Evolutionary conservation across 2,329 filamentous ascomycete species (phyloP), one percentile per base, ranked within the genome.

Genomic region (Periconia digitata): DNA sequence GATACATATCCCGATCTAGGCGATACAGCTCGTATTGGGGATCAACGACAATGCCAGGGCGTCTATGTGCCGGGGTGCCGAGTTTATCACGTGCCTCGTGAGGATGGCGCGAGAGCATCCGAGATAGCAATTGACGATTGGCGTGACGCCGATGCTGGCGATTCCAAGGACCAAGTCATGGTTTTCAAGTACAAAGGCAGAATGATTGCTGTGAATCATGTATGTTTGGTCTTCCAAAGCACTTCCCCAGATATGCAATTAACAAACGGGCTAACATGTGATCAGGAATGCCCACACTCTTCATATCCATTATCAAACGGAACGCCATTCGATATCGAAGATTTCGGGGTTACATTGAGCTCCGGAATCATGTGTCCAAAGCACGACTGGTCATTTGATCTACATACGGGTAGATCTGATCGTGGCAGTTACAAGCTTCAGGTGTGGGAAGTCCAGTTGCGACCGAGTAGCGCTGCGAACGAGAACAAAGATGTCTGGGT

Each of bases 341-440:
- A 89, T 51, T 89, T 88, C 62, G 85, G 86, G 0, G 71, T 86
- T 2, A 74, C 79, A 4, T 65, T 86, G 6, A 85, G 83, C 46
- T 77, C 82, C 0, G 86, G 85, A 0, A 71, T 89, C 3, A 79
- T 77, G 0, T 89, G 86, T 63, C 84, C 85, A 0, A 87, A 87
- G 53, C 85, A 89, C 52, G 81, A 76, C 4, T 89, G 86, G 86
- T 85, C 84, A 0, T 89, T 89, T 66, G 86, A 89, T 61, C 58
- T 89, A 2, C 80, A 83, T 44, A 81, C 85, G 0, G 86, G 86
- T 0, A 74, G 74, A 57, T 77, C 77, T 1, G 86, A 89, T 62
- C 78, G 84, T 0, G 84, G 79, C 1, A 80, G 70, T 39, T 89
- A 89, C 60, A 79, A 72, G 50, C 71, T 89, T 8, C 77, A 77